Conservation (phyloP, 805 yeast genomes). For the Candida ponderosae region DNA sequence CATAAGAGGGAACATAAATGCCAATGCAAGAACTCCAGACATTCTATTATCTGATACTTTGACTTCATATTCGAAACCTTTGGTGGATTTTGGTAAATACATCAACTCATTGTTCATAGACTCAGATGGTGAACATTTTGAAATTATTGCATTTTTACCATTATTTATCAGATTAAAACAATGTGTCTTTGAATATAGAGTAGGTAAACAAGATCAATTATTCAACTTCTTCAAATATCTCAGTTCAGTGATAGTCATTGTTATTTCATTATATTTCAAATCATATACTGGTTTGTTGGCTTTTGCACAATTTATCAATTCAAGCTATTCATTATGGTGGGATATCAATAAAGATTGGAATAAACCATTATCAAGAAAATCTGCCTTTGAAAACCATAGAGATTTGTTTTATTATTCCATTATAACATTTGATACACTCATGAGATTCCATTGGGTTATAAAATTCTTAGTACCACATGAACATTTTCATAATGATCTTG, state of each 20-base stretch:
- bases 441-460: neutral
- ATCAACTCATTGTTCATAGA: constrained; percentile 9
- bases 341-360: constrained; percentile 90
- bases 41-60: constrained; percentile 78
- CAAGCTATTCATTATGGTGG: constrained; percentile 81
- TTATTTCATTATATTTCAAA: constrained; percentile 8
- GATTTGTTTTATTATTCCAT: neutral
- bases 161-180: constrained; percentile 72
- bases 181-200: constrained; percentile 62
- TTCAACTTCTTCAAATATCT: constrained; percentile 71
- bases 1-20: constrained; percentile 50
- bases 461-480: neutral
- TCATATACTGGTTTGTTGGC: constrained; percentile 18
- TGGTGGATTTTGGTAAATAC: constrained; percentile 53
- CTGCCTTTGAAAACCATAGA: constrained; percentile 5
- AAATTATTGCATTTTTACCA: constrained; percentile 41
- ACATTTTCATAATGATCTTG: constrained; percentile 6
- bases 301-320: constrained; percentile 48
- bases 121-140: constrained; percentile 10
- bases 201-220: constrained; percentile 45
- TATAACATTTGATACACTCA: constrained; percentile 1
- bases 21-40: constrained; percentile 62
- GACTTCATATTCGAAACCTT: constrained; percentile 70
- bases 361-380: constrained; percentile 40
- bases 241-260: constrained; percentile 32